Base-by-base conservation (phyloP, 352 stramenopile species). In the Pythium volutum region DNA sequence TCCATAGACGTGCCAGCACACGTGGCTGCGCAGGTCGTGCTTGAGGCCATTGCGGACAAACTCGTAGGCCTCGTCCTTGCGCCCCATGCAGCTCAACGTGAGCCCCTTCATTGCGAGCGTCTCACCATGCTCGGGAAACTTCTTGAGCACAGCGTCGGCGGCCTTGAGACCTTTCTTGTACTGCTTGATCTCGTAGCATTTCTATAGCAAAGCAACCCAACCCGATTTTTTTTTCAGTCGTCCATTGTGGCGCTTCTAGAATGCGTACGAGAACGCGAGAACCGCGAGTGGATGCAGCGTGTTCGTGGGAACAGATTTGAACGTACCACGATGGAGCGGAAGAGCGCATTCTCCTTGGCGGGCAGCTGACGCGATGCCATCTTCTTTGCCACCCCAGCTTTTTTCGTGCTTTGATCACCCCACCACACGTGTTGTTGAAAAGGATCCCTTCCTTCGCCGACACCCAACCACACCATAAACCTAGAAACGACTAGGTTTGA, bases 1-100 rank as follows among this genome's bases (percentile, higher is more conserved):
- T 15, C 97, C 97, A 63, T 97, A 99, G 6, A 99, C 96, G 77
- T 99, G 97, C 97, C 97, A 99, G 81, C 96, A 99, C 20, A 99
- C 94, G 81, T 99, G 95, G 56, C 83, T 97, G 71, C 91, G 96
- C 22, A 95, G 69, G 73, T 98, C 93, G 69, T 96, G 79, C 66
- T 90, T 89, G 18, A 99, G 78, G 10, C 96, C 97, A 50, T 79
- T 86, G 74, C 98, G 98, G 23, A 98, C 95, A 48, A 98, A 91
- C 51, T 98, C 96, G 73, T 98, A 97, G 10, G 97, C 97, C 69
- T 99, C 97, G 18, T 93, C 95, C 67, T 98, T 98, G 62, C 89
- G 93, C 11, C 84, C 84, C 80, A 98, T 91, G 64, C 78, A 97
- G 76, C 98, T 98, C 31, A 98, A 73, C 47, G 95, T 97, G 16